Evolutionary conservation across 1,139 yeast genomes (phyloP).

Genomic region (Debaryomyces robertsiae): DNA sequence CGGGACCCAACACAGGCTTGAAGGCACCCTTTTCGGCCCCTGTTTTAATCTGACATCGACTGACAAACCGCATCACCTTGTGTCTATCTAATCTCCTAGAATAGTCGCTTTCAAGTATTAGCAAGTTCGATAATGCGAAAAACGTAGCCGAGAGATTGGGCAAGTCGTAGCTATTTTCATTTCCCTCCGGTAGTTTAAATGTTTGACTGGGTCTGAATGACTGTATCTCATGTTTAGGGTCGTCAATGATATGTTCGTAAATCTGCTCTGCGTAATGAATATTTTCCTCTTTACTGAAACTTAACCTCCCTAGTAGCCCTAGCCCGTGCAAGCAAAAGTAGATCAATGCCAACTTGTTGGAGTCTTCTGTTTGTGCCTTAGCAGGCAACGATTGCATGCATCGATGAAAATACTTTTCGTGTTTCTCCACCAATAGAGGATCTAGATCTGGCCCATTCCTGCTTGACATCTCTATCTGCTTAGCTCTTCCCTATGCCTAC

Average conservation of each 20-base stretch:
- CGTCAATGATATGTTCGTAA: conserved; percentile 46
- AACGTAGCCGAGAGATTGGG: conserved; percentile 71
- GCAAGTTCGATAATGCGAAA: conserved; percentile 57
- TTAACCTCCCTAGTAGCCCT: conserved; percentile 47
- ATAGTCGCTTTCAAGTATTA: conserved; percentile 47
- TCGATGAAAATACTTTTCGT: conserved; percentile 52
- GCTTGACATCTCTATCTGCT: neutral
- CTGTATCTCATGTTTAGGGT: conserved; percentile 38
- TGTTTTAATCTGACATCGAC: conserved; percentile 51
- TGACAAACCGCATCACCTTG: conserved; percentile 53
- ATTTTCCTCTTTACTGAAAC: conserved; percentile 28
- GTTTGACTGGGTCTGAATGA: conserved; percentile 57
- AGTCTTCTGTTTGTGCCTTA: conserved; percentile 57
- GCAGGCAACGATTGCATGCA: conserved; percentile 56
- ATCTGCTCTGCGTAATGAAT: conserved; percentile 46
- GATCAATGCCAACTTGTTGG: conserved; percentile 63
- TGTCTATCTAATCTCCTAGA: conserved; percentile 40
- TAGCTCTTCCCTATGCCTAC: neutral
- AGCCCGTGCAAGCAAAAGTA: conserved; percentile 71
- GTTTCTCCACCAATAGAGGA: conserved; percentile 21
- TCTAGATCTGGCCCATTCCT: neutral
- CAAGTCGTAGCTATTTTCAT: conserved; percentile 45
- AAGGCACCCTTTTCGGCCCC: conserved; percentile 64
- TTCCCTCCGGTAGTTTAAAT: conserved; percentile 29
- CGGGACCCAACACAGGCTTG: conserved; percentile 32